Evolutionary conservation across 2,329 filamentous ascomycete species (phyloP), one percentile per base, ranked within the genome.

Genomic region (Alternaria brassicae): DNA sequence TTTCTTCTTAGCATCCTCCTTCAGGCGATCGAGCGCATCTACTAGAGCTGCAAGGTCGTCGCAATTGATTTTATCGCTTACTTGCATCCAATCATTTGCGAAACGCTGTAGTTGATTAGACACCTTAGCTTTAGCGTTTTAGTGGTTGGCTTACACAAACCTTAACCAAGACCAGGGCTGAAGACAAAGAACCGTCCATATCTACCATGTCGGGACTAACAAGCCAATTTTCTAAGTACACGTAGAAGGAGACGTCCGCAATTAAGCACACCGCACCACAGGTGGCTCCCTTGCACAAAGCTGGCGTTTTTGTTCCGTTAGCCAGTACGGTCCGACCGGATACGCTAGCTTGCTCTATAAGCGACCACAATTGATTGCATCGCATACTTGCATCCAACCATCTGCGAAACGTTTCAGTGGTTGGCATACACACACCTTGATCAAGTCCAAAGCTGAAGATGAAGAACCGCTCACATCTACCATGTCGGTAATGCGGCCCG

Each of bases 1-100:
- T n/a, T 50, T 50, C 53, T 56, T 12, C 28, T 56, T 13, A n/a
- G 44, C 45, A 6, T 50, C 44, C 37, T 56, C 50, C 44, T 56
- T 56, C 4, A 56, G 19, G 27, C 44, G 37, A 32, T 50, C 21
- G 15, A 56, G 53, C 37, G 53, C 44, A 42, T 56, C 37, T 50
- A 56, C 21, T 21, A 56, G 27, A 3, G 53, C 44, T 50, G 8
- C 28, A 56, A 56, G 53, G 12, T 56, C 37, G 5, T 56, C 28
- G 28, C 7, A 32, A 9, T 56, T 10, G 5, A 56, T 28, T 37
- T 15, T 6, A 50, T 56, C 7, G 17, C 53, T 56, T n/a, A 19
- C 21, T 56, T 56, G 28, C 21, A 56, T 28, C 53, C n/a, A 56
- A n/a, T 50, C 17, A n/a, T 50, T 3, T 42, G n/a, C 44, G 9